Evolutionary conservation across 2,329 filamentous ascomycete genomes (phyloP).

Genomic region (Elsinoe perseae): DNA sequence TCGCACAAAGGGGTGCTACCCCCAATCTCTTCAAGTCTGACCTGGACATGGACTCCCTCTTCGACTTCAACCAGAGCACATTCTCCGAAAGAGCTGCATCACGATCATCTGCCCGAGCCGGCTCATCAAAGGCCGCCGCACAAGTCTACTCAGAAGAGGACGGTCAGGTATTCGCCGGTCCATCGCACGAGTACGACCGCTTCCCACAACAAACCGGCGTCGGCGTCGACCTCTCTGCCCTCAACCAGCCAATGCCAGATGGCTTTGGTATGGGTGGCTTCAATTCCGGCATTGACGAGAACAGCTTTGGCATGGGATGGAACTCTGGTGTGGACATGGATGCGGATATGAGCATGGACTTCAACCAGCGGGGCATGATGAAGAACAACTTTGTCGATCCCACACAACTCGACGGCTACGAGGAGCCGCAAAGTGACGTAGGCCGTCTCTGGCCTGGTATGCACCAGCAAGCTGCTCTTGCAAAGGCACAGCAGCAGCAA

Average conservation of each 20-base stretch:
- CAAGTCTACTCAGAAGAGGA: constrained; percentile 31
- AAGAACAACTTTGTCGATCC: constrained; percentile 65
- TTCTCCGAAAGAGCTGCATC: constrained; percentile 25
- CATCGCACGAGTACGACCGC: constrained; percentile 89
- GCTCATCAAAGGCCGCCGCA: constrained; percentile 23
- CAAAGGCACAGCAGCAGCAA: constrained; percentile 44
- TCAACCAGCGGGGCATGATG: constrained; percentile 54
- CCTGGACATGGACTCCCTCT: constrained; percentile 35
- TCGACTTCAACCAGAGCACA: constrained; percentile 33
- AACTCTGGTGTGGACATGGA: constrained; percentile 44
- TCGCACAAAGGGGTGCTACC: constrained; percentile 19
- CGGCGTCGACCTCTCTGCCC: constrained; percentile 69
- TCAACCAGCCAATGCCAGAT: constrained; percentile 46
- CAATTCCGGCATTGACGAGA: constrained; percentile 58
- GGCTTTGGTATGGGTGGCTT: constrained; percentile 41
- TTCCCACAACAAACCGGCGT: constrained; percentile 95
- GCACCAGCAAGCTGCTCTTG: constrained; percentile 66
- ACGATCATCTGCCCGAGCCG: constrained; percentile 17
- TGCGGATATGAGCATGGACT: constrained; percentile 61
- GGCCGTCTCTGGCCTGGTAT: constrained; percentile 80
- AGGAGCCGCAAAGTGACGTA: constrained; percentile 52
- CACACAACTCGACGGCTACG: constrained; percentile 57
- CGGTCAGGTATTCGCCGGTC: constrained; percentile 37
- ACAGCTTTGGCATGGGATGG: constrained; percentile 50
- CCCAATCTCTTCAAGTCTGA: constrained; percentile 29